Evolutionary conservation across 2,329 filamentous ascomycete species (phyloP).

Genomic region (Cladosporium sphaerospermum): DNA sequence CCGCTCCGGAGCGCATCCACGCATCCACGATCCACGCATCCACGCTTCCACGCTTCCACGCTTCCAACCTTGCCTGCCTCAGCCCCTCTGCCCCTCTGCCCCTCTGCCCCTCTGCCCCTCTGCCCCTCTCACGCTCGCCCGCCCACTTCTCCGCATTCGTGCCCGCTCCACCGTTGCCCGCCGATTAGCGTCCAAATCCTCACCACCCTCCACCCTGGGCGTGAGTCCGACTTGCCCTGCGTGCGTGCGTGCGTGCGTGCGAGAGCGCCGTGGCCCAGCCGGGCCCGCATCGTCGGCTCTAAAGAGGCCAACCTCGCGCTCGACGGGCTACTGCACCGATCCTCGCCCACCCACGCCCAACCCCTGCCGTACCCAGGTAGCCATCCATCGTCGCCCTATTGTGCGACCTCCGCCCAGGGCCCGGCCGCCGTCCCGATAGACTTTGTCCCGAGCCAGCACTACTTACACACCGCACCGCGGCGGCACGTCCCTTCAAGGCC

Average conservation of each 20-base stretch:
- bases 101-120: not conserved
- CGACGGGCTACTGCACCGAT: not conserved
- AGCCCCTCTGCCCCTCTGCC: not conserved
- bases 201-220: not conserved
- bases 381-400: slow-evolving; percentile 4
- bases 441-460: not conserved
- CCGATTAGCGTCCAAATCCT: not conserved
- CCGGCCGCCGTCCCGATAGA: not conserved
- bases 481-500: slow-evolving; percentile 6
- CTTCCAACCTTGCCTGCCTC: too few relatives aligned
- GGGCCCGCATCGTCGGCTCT: not conserved
- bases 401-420: not conserved
- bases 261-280: not conserved
- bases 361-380: not conserved
- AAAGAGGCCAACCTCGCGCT: not conserved
- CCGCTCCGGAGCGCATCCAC: not conserved
- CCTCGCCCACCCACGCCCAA: not conserved
- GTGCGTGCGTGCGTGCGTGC: not conserved
- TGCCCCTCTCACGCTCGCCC: not conserved
- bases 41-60: too few relatives aligned
- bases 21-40: too few relatives aligned
- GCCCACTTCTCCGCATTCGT: slow-evolving; percentile 11
- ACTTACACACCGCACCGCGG: not conserved
- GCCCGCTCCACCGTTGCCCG: slow-evolving; percentile 1
- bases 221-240: not conserved